phyloP scores from a whole-genome alignment of 768 basidiomycete genomes.

The Suillus weaverae region DNA sequence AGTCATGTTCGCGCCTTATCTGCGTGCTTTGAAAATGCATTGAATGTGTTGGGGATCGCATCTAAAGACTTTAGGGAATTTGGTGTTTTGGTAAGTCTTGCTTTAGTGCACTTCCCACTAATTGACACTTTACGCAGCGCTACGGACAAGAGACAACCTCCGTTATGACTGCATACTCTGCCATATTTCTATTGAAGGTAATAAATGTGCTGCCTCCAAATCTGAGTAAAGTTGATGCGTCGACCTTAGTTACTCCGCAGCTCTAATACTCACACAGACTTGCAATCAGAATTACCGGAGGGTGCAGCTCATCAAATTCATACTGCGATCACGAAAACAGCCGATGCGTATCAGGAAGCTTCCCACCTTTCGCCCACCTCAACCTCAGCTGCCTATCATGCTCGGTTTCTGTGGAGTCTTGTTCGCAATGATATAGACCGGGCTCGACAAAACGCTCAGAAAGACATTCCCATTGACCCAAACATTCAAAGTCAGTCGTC shows the following conservation, averaged over 20 bases:
- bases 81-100: constrained; percentile 63
- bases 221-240: constrained; percentile 8
- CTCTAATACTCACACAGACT: constrained; percentile 53
- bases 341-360: constrained; percentile 77
- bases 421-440: constrained; percentile 64
- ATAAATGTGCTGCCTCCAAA: constrained; percentile 13
- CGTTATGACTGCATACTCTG: constrained; percentile 85
- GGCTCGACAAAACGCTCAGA: constrained; percentile 42
- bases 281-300: constrained; percentile 60
- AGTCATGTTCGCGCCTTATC: constrained; percentile 70
- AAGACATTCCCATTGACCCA: constrained; percentile 52
- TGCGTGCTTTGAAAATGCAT: constrained; percentile 72
- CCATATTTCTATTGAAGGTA: constrained; percentile 78
- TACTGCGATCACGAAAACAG: constrained; percentile 62
- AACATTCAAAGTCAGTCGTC: constrained; percentile 49
- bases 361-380: constrained; percentile 60
- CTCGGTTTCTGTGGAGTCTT: constrained; percentile 74
- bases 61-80: constrained; percentile 72
- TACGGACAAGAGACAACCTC: constrained; percentile 85
- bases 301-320: constrained; percentile 67
- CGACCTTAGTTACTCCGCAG: constrained; percentile 63
- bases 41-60: constrained; percentile 68
- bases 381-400: constrained; percentile 71
- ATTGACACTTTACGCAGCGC: constrained; percentile 45
- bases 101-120: constrained; percentile 4